A percentile compares a stretch with the other conserved stretches of the same genome.
phyloP scores from a whole-genome alignment of 495 filamentous ascomycete species.

The Xylaria curta region DNA sequence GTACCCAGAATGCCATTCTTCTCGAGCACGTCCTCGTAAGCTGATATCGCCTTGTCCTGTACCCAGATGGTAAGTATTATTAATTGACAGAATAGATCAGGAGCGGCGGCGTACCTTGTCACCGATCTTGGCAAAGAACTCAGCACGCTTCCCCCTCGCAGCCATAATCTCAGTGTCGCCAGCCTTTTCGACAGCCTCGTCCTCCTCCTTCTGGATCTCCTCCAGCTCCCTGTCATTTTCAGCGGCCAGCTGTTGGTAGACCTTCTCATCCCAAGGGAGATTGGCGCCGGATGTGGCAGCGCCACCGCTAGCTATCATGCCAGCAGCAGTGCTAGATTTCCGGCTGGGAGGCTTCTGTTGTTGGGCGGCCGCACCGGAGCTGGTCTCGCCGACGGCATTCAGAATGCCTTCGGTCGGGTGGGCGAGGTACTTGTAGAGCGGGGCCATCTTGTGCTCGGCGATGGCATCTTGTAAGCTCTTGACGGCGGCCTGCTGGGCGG shows the following conservation, averaged over 20 bases:
- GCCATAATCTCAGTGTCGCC: constrained; percentile 95
- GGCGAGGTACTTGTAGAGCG: constrained; percentile 92
- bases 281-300: constrained; percentile 61
- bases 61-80: constrained; percentile 25
- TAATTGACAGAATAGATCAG: not conserved
- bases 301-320: constrained; percentile 71
- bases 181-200: constrained; percentile 91
- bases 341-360: constrained; percentile 58
- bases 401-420: constrained; percentile 92
- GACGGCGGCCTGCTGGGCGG: constrained; percentile 73
- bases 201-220: constrained; percentile 92
- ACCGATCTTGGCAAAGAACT: constrained; percentile 91
- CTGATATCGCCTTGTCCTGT: constrained; percentile 89
- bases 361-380: constrained; percentile 59
- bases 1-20: constrained; percentile 93
- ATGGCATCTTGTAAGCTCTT: constrained; percentile 93
- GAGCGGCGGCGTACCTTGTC: constrained; percentile 75
- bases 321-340: constrained; percentile 67
- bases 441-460: constrained; percentile 92
- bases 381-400: constrained; percentile 76
- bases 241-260: constrained; percentile 83
- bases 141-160: constrained; percentile 90
- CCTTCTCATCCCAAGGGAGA: constrained; percentile 86
- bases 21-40: constrained; percentile 89
- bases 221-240: constrained; percentile 93